Percentiles rank a stretch among this genome's conserved stretches.
These are phyloP conservation scores for Botryotinia globosa DNA, from an alignment of 2,329 filamentous ascomycete genomes.

Conservation along the genomic window DNA sequence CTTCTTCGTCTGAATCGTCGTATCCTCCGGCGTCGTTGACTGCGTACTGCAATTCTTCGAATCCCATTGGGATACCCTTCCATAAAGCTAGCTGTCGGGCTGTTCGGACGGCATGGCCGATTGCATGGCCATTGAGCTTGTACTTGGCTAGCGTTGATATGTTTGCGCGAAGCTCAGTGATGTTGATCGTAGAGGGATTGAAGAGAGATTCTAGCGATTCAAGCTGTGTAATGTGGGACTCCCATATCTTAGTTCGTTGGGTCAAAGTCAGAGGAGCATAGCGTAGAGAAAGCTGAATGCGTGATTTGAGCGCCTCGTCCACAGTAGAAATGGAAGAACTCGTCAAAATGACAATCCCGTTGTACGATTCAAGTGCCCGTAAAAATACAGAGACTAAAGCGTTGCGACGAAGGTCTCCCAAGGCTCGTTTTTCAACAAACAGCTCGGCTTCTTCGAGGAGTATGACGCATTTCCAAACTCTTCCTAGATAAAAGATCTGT, in stretches of 20 bases:
- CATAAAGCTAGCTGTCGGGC: constrained; percentile 22
- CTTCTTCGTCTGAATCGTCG: neutral
- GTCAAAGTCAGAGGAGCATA: constrained; percentile 27
- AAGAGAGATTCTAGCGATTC: constrained; percentile 40
- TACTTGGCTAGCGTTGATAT: constrained; percentile 1
- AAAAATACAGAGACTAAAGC: constrained; percentile 36
- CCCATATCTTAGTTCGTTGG: constrained; percentile 23
- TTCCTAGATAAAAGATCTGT: constrained; percentile 15
- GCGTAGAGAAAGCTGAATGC: constrained; percentile 38
- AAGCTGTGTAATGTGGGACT: constrained; percentile 36
- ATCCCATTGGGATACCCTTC: constrained; percentile 15
- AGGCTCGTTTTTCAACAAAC: constrained; percentile 14
- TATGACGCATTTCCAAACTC: constrained; percentile 16
- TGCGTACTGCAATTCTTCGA: constrained; percentile 15
- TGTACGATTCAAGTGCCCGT: constrained; percentile 43
- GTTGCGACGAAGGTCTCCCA: constrained; percentile 16
- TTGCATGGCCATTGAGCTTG: constrained; percentile 20
- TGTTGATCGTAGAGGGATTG: constrained; percentile 14
- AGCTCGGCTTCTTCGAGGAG: constrained; percentile 19
- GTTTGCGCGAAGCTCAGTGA: constrained; percentile 12
- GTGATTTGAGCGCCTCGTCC: constrained; percentile 41
- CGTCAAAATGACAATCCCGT: constrained; percentile 43
- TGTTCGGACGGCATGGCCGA: constrained; percentile 18
- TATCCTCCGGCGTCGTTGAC: neutral
- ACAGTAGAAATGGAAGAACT: constrained; percentile 41